A percentile compares a stretch with the other conserved stretches of the same genome.
phyloP scores from a whole-genome alignment of 2,329 filamentous ascomycete genomes.

The Neurospora crassa region DNA sequence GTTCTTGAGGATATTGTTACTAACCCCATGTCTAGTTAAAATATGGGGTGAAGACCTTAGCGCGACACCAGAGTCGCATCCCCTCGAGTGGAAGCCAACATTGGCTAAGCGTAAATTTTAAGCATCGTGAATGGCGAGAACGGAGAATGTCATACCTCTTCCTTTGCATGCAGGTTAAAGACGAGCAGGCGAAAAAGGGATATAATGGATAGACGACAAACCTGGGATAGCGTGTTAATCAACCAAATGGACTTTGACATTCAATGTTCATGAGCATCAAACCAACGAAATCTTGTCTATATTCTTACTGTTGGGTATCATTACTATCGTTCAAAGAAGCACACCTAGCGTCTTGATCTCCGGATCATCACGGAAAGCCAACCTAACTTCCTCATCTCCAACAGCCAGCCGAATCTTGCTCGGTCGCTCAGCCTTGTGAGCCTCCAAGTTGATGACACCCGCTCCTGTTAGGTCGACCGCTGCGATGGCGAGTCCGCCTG shows the following conservation, averaged over 20 bases:
- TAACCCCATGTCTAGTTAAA: conserved; percentile 52
- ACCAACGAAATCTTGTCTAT: too few species aligned
- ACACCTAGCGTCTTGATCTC: conserved; percentile 71
- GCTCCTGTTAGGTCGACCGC: conserved; percentile 79
- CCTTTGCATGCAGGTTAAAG: neutral
- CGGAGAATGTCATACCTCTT: conserved; percentile 1
- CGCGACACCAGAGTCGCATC: conserved; percentile 84
- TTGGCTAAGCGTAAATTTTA: conserved; percentile 69
- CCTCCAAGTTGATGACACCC: conserved; percentile 78
- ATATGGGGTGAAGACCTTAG: conserved; percentile 92
- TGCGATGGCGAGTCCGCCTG: conserved; percentile 39
- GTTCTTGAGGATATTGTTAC: conserved; percentile 1
- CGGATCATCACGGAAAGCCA: conserved; percentile 79
- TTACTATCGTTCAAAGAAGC: conserved; percentile 12
- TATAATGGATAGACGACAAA: neutral
- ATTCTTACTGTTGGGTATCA: neutral
- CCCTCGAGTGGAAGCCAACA: conserved; percentile 83
- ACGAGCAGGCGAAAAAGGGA: neutral
- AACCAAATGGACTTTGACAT: neutral
- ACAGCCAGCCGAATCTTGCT: conserved; percentile 81
- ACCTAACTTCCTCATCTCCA: conserved; percentile 81
- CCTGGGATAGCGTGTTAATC: neutral
- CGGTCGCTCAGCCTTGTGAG: conserved; percentile 69
- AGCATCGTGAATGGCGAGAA: conserved; percentile 4
- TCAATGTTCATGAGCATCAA: too few species aligned